Evolutionary conservation across 768 basidiomycete species (phyloP).

Genomic region (Amanita rimosa): DNA sequence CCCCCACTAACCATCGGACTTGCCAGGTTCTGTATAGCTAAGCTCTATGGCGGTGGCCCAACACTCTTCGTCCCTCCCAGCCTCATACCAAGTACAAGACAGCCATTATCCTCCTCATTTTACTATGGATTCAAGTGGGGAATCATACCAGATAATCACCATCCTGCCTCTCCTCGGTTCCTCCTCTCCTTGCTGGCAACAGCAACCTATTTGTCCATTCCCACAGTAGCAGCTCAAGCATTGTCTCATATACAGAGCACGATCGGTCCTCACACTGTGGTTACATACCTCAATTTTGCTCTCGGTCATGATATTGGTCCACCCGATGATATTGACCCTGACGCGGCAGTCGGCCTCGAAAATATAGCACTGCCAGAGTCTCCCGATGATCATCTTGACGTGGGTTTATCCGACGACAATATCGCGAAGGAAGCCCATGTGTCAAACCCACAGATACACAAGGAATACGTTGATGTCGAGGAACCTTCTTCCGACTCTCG

Average conservation of each 20-base stretch:
- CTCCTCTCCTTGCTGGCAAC: constrained; percentile 83
- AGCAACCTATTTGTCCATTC: constrained; percentile 76
- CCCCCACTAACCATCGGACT: constrained; percentile 1
- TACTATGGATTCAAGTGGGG: constrained; percentile 19
- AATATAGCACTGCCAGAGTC: constrained; percentile 33
- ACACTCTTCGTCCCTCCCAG: constrained; percentile 53
- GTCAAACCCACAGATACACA: neutral
- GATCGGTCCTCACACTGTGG: constrained; percentile 68
- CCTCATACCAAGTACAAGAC: constrained; percentile 49
- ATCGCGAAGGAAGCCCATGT: neutral
- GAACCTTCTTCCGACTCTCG: constrained; percentile 16
- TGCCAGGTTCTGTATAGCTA: constrained; percentile 69
- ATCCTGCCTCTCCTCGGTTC: constrained; percentile 71
- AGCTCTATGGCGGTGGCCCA: constrained; percentile 83
- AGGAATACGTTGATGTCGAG: neutral
- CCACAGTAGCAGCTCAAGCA: constrained; percentile 63
- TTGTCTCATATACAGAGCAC: constrained; percentile 61
- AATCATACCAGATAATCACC: constrained; percentile 39
- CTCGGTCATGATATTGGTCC: constrained; percentile 54
- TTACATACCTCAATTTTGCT: constrained; percentile 74
- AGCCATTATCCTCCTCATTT: constrained; percentile 68
- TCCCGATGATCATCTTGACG: constrained; percentile 25
- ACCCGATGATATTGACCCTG: constrained; percentile 27
- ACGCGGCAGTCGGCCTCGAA: constrained; percentile 65
- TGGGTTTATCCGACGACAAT: neutral